Evolutionary conservation across 2,329 filamentous ascomycete genomes (phyloP), one percentile per base, ranked within the genome.

Genomic region (Hypoxylon sp.): DNA sequence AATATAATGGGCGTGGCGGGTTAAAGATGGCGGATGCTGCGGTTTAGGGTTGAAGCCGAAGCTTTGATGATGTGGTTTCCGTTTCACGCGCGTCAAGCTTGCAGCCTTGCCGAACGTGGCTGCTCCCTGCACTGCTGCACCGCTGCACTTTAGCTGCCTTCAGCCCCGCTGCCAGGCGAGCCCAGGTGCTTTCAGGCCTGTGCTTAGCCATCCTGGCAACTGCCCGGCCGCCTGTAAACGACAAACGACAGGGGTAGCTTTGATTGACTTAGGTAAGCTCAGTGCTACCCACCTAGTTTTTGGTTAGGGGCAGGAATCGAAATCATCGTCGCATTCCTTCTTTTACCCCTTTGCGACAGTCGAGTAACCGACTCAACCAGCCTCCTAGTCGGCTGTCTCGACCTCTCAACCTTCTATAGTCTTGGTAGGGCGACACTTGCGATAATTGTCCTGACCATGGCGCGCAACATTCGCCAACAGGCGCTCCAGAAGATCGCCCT

Each of bases 401-500:
- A 11, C 35, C 13, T 23, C 9, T 40, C 17, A 10, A 11, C 45
- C 27, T 51, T 13, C 24, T 41, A 37, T 18, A 24, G n/a, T 21
- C 4, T 48, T 4, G 31, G n/a, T n/a, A n/a, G n/a, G 23, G 15
- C 11, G 41, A 51, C 48, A 49, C 23, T 23, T 33, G 17, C 48
- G 31, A 35, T 35, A 35, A 1, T 7, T 15, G 6, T 35, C 23
- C 37, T 46, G 56, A 73, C 50, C 57, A 84, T 84, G 75, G 75
- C 79, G 62, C 79, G 81, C 70, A 79, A 84, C 67, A 81, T 88
- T 60, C 84, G 86, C 70, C 83, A 82, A 62, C 80, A 80, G 70
- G 86, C 86, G 64, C 78, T 89, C 54, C 79, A 88, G 74, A 88
- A 86, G 76, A 87, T 89, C 64, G 86, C 86, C 37, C 79, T 81